These are phyloP conservation scores for Vairimorpha necatrix DNA, from an alignment of 371 early-diverging fungal species.

Conservation along the genomic window DNA sequence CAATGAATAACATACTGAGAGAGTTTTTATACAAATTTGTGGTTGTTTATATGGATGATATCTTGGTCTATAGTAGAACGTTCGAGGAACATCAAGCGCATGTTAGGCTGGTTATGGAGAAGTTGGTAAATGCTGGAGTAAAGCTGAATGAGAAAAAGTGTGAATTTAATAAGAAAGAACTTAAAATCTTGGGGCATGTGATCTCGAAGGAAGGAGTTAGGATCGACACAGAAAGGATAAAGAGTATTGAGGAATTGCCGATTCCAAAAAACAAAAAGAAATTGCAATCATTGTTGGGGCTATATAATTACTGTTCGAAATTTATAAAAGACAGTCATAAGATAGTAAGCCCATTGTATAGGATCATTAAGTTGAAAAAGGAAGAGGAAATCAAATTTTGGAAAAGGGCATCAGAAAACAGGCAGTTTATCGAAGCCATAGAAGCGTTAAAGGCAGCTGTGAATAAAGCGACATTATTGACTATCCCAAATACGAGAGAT, in stretches of 20 bases:
- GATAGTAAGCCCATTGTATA: neutral
- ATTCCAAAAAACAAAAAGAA: slow-evolving; percentile 18
- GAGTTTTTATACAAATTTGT: slow-evolving; percentile 1
- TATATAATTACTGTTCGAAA: slow-evolving; percentile 31
- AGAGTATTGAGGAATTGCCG: neutral
- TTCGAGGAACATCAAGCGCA: slow-evolving; percentile 17
- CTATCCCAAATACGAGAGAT: slow-evolving; percentile 18
- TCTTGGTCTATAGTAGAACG: slow-evolving; percentile 23
- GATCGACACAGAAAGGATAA: slow-evolving; percentile 6
- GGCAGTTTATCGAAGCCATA: neutral
- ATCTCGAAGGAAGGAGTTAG: neutral
- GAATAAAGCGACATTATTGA: neutral
- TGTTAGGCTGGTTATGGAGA: neutral
- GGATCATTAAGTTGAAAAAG: neutral
- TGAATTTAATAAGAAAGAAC: slow-evolving; percentile 10
- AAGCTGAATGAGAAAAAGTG: slow-evolving; percentile 16
- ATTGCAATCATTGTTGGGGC: slow-evolving; percentile 33
- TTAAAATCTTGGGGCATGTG: slow-evolving; percentile 39
- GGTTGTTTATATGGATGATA: slow-evolving; percentile 40
- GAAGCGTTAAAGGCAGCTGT: neutral
- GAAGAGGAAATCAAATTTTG: neutral
- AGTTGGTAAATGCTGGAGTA: neutral
- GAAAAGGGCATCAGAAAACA: neutral
- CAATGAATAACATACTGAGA: slow-evolving; percentile 40
- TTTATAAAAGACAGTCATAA: slow-evolving; percentile 8